These are phyloP conservation scores for Hordeum pubiflorum DNA, from an alignment of 202 grass and related monocot genomes.

Conservation along the genomic window DNA sequence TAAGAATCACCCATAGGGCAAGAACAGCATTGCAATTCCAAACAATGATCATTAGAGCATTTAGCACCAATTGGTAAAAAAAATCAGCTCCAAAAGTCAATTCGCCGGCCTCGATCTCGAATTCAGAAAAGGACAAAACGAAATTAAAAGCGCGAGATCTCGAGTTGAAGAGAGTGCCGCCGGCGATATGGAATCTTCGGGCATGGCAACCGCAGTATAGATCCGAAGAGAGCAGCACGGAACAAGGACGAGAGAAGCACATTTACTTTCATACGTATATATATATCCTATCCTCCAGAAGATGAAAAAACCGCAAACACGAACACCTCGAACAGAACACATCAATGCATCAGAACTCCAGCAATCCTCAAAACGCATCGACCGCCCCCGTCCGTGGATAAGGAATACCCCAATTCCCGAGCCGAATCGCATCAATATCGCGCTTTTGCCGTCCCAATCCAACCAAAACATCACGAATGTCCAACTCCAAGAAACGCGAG, in stretches of 20 bases:
- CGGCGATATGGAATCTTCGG: neutral
- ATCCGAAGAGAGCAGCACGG: slow-evolving; percentile 10
- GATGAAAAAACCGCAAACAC: neutral
- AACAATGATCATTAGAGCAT: neutral
- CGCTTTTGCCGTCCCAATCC: slow-evolving; percentile 3
- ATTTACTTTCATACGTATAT: neutral
- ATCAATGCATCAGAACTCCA: neutral
- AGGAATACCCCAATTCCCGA: neutral
- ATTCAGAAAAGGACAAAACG: neutral
- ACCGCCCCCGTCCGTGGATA: neutral
- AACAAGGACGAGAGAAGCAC: neutral
- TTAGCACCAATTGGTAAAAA: neutral
- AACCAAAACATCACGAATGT: neutral
- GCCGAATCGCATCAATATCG: neutral
- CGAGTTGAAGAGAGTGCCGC: neutral
- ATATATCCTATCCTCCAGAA: neutral
- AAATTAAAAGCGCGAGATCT: neutral
- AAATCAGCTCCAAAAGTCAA: neutral
- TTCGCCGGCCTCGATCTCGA: neutral
- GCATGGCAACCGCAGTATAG: neutral
- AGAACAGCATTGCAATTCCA: neutral
- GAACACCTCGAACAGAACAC: neutral
- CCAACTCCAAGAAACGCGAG: neutral
- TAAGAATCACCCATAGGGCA: neutral
- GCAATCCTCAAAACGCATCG: neutral